Conservation (phyloP, 495 filamentous ascomycete genomes). For the Trichoderma gamsii region DNA sequence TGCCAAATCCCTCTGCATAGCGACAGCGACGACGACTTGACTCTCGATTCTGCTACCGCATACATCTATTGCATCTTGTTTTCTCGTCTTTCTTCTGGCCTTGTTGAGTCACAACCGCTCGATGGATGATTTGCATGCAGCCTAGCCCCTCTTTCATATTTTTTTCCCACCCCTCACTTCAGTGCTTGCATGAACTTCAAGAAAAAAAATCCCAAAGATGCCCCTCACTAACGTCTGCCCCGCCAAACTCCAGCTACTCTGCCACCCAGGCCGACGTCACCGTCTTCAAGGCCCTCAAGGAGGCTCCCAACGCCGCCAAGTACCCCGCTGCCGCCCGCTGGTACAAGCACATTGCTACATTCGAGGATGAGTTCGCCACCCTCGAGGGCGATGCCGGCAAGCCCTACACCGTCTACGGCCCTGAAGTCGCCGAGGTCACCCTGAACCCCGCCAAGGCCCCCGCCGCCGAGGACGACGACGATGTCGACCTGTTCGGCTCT, state of each 20-base stretch:
- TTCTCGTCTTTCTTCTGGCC: conserved; percentile 12
- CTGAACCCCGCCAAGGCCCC: conserved; percentile 84
- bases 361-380: conserved; percentile 81
- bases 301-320: conserved; percentile 68
- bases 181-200: not conserved
- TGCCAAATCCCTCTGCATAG: conserved; percentile 19
- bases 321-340: conserved; percentile 92
- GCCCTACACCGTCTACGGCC: conserved; percentile 84
- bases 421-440: conserved; percentile 67
- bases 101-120: not conserved
- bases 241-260: conserved; percentile 50
- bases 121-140: not conserved
- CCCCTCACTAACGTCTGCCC: conserved; percentile 10
- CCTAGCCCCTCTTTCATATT: conserved; percentile 7
- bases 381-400: conserved; percentile 88
- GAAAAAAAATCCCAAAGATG: not conserved
- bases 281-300: conserved; percentile 81
- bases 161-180: conserved; percentile 7
- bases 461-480: conserved; percentile 71
- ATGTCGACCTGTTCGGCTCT: conserved; percentile 82
- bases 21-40: not conserved
- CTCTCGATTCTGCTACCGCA: conserved; percentile 26
- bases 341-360: conserved; percentile 96
- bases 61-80: conserved; percentile 18
- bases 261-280: conserved; percentile 95